phyloP scores from a whole-genome alignment of 257 asterid genomes.

The Forsythia suspensa region DNA sequence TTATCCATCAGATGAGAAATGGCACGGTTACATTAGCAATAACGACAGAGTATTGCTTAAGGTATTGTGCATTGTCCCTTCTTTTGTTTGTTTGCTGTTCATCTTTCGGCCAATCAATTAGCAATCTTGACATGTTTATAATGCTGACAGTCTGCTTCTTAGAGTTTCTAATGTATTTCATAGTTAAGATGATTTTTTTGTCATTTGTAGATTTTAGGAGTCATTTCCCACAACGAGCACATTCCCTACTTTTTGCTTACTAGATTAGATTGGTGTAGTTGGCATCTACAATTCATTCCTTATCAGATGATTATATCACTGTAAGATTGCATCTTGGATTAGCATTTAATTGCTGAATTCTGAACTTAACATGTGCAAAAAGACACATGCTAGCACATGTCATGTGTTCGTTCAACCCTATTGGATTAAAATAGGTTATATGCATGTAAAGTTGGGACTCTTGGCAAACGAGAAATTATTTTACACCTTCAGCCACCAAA shows the following conservation, averaged over 20 bases:
- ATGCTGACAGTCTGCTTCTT: neutral
- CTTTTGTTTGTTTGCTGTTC: slow-evolving; percentile 5
- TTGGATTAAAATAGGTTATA: slow-evolving; percentile 2
- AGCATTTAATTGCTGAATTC: neutral
- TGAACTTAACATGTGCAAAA: slow-evolving; percentile 14
- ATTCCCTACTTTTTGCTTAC: neutral
- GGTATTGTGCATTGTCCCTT: slow-evolving; percentile 40
- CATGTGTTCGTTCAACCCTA: slow-evolving; percentile 7
- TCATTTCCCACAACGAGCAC: neutral
- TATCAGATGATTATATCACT: neutral
- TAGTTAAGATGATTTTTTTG: neutral
- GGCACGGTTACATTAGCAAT: slow-evolving; percentile 82
- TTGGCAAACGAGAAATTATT: slow-evolving; percentile 2
- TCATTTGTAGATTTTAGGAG: neutral
- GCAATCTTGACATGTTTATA: neutral
- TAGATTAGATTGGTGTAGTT: neutral
- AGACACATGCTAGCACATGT: neutral
- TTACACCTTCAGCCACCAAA: slow-evolving; percentile 12
- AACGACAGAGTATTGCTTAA: slow-evolving; percentile 88
- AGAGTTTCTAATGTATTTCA: neutral
- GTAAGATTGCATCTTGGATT: neutral
- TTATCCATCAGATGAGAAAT: slow-evolving; percentile 76
- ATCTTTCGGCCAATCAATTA: slow-evolving; percentile 2
- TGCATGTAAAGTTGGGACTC: neutral
- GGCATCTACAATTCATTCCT: neutral